Conservation (phyloP, 129 eudicot genomes). For the Flaveria sonorensis region DNA sequence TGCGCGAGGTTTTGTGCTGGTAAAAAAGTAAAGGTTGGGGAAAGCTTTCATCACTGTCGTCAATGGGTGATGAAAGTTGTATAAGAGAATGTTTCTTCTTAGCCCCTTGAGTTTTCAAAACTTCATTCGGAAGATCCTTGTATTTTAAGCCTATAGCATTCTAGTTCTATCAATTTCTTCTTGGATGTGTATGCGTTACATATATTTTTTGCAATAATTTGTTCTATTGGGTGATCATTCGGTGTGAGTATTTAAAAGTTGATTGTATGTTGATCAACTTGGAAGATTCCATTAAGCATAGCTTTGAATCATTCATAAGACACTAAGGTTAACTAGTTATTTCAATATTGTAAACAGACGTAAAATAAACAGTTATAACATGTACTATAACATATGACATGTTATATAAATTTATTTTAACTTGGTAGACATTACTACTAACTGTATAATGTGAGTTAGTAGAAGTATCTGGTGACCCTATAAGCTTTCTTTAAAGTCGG, state of each 20-base stretch:
- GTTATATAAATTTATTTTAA: background rate
- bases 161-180: background rate
- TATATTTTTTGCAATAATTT: background rate
- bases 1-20: constrained; percentile 24
- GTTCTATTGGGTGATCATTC: no score
- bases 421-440: background rate
- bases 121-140: background rate
- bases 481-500: background rate
- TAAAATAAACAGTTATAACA: no score
- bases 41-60: constrained; percentile 28
- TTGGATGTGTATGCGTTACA: background rate
- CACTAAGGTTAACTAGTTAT: no score
- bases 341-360: background rate
- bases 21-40: constrained; percentile 17
- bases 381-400: no score
- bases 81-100: constrained; percentile 17
- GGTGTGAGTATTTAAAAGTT: background rate
- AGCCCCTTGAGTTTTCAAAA: constrained; percentile 17
- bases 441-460: background rate
- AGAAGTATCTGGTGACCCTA: background rate
- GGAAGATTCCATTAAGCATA: background rate
- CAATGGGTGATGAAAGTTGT: constrained; percentile 25
- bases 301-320: background rate
- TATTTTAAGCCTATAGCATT: constrained; percentile 1
- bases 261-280: background rate